Evolutionary conservation across 176 grass and related monocot species (phyloP).

Genomic region (Microstegium vimineum): DNA sequence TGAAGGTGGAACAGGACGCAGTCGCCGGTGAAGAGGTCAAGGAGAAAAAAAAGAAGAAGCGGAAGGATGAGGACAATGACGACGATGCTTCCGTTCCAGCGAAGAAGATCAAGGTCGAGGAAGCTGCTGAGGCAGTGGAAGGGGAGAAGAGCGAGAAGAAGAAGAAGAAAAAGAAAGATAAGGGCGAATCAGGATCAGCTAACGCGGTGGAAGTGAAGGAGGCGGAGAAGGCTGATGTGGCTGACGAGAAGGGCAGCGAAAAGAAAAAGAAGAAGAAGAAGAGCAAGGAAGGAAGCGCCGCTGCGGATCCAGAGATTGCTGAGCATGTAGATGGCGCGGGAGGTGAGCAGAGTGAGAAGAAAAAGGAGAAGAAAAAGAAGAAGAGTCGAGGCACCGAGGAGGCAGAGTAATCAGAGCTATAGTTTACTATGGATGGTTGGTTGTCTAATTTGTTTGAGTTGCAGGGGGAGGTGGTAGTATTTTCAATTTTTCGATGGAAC

Average conservation of each 20-base stretch:
- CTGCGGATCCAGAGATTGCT: background rate
- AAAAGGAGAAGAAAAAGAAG: conserved; percentile 87
- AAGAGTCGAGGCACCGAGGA: conserved; percentile 52
- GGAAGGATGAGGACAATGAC: conserved; percentile 25
- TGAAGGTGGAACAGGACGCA: conserved; percentile 32
- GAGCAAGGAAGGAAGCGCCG: conserved; percentile 47
- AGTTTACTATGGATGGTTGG: background rate
- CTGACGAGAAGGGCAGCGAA: conserved; percentile 36
- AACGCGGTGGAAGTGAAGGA: conserved; percentile 13
- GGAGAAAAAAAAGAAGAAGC: conserved; percentile 71
- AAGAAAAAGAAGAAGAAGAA: conserved; percentile 86
- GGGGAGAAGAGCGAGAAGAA: conserved; percentile 73
- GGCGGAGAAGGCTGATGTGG: conserved; percentile 32
- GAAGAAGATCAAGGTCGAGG: conserved; percentile 83
- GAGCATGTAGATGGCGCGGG: conserved; percentile 11
- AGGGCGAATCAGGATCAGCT: conserved; percentile 35
- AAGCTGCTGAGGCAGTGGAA: conserved; percentile 30
- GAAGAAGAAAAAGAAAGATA: conserved; percentile 86
- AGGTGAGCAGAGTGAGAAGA: conserved; percentile 69
- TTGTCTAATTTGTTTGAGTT: background rate
- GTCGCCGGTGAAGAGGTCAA: conserved; percentile 27
- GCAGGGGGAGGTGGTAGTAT: background rate
- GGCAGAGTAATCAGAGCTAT: conserved; percentile 12
- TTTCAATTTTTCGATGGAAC: background rate
- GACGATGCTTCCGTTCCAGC: conserved; percentile 20